Evolutionary conservation across 768 basidiomycete genomes (phyloP).

Genomic region (Amanita pallidorosea): DNA sequence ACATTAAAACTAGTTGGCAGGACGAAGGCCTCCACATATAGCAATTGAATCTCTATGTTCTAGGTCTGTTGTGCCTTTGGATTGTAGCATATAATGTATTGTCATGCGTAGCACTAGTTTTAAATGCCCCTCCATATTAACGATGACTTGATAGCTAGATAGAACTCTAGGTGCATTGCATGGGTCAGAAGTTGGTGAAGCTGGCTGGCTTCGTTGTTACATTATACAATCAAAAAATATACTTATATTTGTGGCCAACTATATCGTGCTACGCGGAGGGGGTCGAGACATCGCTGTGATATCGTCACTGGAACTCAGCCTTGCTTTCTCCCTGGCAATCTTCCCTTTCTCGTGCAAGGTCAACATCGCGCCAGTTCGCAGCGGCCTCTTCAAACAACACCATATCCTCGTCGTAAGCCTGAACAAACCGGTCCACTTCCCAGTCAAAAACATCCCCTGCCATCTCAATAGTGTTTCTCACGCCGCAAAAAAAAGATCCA

Average conservation of each 20-base stretch:
- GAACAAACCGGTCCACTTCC: constrained; percentile 42
- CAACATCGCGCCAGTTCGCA: constrained; percentile 52
- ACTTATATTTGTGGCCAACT: not conserved
- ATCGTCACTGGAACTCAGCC: constrained; percentile 6
- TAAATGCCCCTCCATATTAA: not conserved
- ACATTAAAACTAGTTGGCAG: not conserved
- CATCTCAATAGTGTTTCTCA: constrained; percentile 29
- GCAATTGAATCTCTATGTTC: not conserved
- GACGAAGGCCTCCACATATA: not conserved
- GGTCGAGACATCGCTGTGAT: too few species aligned
- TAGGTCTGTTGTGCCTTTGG: not conserved
- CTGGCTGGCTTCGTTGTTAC: too few species aligned
- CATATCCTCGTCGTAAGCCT: constrained; percentile 37
- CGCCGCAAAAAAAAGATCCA: constrained; percentile 51
- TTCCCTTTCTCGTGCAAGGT: constrained; percentile 62
- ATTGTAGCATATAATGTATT: not conserved
- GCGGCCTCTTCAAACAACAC: constrained; percentile 41
- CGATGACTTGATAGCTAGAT: not conserved
- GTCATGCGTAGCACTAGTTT: not conserved
- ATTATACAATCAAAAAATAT: too few species aligned
- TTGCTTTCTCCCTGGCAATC: constrained; percentile 56
- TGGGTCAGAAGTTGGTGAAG: too few species aligned
- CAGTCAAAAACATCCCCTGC: constrained; percentile 18
- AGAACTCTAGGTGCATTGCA: too few species aligned
- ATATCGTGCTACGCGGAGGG: not conserved